Evolutionary conservation across 768 basidiomycete genomes (phyloP).

Genomic region (Auricularia heimuer): DNA sequence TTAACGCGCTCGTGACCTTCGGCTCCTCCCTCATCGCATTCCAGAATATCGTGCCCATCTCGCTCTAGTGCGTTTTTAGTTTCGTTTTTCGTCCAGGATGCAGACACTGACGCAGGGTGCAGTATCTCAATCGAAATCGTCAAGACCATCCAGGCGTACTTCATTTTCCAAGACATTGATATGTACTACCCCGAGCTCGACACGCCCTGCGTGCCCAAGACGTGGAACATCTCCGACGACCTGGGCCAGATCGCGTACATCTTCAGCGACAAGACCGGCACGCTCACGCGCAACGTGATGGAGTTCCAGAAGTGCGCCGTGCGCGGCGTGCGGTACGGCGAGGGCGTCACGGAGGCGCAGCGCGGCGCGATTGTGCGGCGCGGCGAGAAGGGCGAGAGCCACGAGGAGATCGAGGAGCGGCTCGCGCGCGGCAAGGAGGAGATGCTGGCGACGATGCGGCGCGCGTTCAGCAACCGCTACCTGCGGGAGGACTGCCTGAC

Average conservation of each 20-base stretch:
- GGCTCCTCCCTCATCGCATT: conserved; percentile 91
- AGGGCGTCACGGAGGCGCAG: conserved; percentile 92
- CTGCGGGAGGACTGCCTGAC: conserved; percentile 73
- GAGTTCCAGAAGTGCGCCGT: conserved; percentile 96
- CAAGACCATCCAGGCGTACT: conserved; percentile 95
- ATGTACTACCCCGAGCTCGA: conserved; percentile 90
- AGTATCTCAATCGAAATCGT: conserved; percentile 92
- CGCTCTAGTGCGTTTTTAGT: conserved; percentile 43
- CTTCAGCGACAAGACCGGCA: conserved; percentile 92
- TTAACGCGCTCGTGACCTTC: conserved; percentile 84
- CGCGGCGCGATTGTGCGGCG: conserved; percentile 82
- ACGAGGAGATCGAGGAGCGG: conserved; percentile 59
- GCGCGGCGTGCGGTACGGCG: conserved; percentile 76
- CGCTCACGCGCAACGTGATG: conserved; percentile 97
- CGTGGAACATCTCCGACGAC: conserved; percentile 98
- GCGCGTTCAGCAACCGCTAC: conserved; percentile 81
- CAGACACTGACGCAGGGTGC: neutral
- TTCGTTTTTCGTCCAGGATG: no score
- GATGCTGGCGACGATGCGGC: conserved; percentile 71
- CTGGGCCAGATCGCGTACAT: conserved; percentile 97
- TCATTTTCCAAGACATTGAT: conserved; percentile 91
- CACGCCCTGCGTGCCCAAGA: conserved; percentile 86
- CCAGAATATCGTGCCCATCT: conserved; percentile 95
- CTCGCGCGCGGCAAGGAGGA: conserved; percentile 55
- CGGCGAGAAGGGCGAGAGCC: conserved; percentile 50